These are phyloP conservation scores for Chaetomium olivaceum DNA, from an alignment of 2,329 filamentous ascomycete species.

Conservation along the genomic window DNA sequence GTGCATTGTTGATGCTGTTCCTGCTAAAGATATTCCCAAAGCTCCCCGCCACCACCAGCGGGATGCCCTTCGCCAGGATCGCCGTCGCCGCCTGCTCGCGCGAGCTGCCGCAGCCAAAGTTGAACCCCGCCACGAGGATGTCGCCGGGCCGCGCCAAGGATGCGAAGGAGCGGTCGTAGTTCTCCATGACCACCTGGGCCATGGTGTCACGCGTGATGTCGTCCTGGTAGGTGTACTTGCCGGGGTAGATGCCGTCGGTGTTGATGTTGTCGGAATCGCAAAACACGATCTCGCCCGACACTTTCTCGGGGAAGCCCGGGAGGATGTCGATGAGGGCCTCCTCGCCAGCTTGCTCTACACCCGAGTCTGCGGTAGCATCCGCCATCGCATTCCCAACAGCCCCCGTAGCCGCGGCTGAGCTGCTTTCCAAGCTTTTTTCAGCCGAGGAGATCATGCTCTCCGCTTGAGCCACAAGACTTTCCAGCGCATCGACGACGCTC, in stretches of 20 bases:
- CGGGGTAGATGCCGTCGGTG: conserved; percentile 87
- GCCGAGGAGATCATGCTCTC: conserved; percentile 61
- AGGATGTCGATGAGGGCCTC: conserved; percentile 67
- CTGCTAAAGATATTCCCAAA: conserved; percentile 82
- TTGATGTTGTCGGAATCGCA: conserved; percentile 80
- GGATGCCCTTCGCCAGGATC: conserved; percentile 77
- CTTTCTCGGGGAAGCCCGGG: conserved; percentile 81
- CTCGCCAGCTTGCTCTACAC: conserved; percentile 33
- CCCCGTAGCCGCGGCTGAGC: conserved; percentile 30
- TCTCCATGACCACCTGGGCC: conserved; percentile 89
- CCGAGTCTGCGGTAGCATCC: conserved; percentile 9
- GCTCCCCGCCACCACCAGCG: conserved; percentile 75
- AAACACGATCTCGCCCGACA: conserved; percentile 85
- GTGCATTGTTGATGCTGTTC: conserved; percentile 77
- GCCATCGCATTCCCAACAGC: too few relatives aligned
- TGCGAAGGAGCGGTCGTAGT: conserved; percentile 78
- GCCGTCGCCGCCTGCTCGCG: conserved; percentile 88
- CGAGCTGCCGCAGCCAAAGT: conserved; percentile 82
- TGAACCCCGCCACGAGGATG: conserved; percentile 82
- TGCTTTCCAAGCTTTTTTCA: conserved; percentile 45
- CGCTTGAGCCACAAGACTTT: conserved; percentile 68
- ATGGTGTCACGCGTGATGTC: conserved; percentile 73
- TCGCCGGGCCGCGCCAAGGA: conserved; percentile 66
- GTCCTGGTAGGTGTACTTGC: conserved; percentile 88
- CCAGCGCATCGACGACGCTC: conserved; percentile 68